phyloP scores from a whole-genome alignment of 2,329 filamentous ascomycete species.

The Sarocladium kiliense region DNA sequence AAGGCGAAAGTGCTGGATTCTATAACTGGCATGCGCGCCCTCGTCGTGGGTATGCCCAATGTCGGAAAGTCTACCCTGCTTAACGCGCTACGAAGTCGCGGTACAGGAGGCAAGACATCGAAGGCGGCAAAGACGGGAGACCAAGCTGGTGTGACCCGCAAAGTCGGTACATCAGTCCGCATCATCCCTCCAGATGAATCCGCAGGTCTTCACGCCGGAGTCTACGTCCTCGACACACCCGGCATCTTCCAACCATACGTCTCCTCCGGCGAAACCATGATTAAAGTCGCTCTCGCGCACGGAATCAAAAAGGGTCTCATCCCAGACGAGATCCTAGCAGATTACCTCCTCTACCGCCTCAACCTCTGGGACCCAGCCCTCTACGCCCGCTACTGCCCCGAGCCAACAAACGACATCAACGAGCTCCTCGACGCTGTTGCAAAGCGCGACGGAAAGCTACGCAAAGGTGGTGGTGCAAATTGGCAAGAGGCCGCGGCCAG shows the following conservation, averaged over 20 bases:
- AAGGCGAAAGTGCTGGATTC: conserved; percentile 36
- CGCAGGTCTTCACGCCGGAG: conserved; percentile 48
- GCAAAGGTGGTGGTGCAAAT: conserved; percentile 66
- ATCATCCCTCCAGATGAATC: conserved; percentile 47
- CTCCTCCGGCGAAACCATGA: conserved; percentile 77
- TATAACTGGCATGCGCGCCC: conserved; percentile 75
- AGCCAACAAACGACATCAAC: conserved; percentile 80
- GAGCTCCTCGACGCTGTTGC: conserved; percentile 69
- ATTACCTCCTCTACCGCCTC: conserved; percentile 83
- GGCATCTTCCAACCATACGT: conserved; percentile 96
- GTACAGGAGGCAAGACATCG: conserved; percentile 39
- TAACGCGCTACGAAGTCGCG: conserved; percentile 71
- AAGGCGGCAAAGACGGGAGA: conserved; percentile 80
- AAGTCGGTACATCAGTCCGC: conserved; percentile 77
- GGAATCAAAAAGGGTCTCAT: conserved; percentile 89
- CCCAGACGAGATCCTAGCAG: conserved; percentile 69
- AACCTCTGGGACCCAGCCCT: conserved; percentile 60
- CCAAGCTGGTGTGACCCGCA: conserved; percentile 85
- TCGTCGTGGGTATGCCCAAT: conserved; percentile 97
- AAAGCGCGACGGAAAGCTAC: conserved; percentile 67
- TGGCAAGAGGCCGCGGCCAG: conserved; percentile 70
- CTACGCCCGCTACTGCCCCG: conserved; percentile 54
- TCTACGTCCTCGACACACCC: conserved; percentile 87
- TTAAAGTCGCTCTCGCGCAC: conserved; percentile 88
- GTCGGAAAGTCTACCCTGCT: conserved; percentile 94